Evolutionary conservation across 805 yeast genomes (phyloP), one percentile per base, ranked within the genome.

Genomic region (Metschnikowia arizonensis): DNA sequence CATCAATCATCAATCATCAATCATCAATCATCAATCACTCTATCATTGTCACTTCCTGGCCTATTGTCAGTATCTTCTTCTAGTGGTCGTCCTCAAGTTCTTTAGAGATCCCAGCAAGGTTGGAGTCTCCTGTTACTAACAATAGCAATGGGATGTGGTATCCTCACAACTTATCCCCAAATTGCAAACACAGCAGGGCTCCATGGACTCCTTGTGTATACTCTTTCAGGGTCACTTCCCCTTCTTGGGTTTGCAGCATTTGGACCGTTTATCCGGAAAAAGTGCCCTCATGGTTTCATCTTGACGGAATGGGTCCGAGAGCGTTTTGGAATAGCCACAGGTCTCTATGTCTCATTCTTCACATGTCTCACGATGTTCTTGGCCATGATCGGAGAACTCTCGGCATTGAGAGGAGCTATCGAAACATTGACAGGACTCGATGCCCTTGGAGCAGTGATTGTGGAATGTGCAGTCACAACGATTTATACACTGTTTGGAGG

Each of bases 231-330:
- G 30, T 83, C 96, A 1, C 63, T 90, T 39, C 97, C 97, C 3
- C 83, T 90, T 66, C 72, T 86, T 49, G 64, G 87, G n/a, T 90
- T 90, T 70, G 87, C 93, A 0, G 76, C 77, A 43, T 66, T 86
- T 47, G 97, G 97, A 0, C 97, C 97, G 1, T 60, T 81, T 8
- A 82, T 90, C 48, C 73, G 96, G 52, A 76, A 71, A 48, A 76
- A 77, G 54, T 86, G 95, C 55, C 97, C 97, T 0, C 79, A 86
- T 7, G 97, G 97, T 2, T 90, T 90, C 62, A 89, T 90, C 23
- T 68, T 90, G 54, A 88, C 96, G 4, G 96, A 90, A 61, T 90
- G 97, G 97, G 91, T 88, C n/a, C 78, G 87, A 59, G 79, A 78
- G 38, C 72, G 97, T 54, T 90, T 76, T 61, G 97, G 97, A 2